A percentile compares a stretch with the other conserved stretches of the same genome.
Conservation (phyloP, 2,329 filamentous ascomycete genomes). For the Sordariomycetes sp. region DNA sequence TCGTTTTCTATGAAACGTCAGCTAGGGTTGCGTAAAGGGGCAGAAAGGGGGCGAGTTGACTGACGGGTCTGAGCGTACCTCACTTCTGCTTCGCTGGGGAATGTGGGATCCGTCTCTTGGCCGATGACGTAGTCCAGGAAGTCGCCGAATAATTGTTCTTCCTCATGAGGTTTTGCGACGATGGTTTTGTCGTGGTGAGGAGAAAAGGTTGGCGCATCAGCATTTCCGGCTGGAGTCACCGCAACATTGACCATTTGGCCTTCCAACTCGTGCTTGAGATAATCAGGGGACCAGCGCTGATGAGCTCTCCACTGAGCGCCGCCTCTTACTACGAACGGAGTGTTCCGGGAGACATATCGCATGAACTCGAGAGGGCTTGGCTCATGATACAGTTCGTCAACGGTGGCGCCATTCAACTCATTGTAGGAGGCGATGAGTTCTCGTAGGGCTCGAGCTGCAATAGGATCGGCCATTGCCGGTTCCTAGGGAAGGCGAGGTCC, state of each 20-base stretch:
- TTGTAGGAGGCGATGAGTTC: constrained; percentile 60
- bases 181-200: constrained; percentile 21
- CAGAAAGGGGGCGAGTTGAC: constrained; percentile 12
- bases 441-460: constrained; percentile 10
- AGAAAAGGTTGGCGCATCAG: constrained; percentile 22
- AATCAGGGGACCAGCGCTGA: constrained; percentile 51
- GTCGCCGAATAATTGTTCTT: constrained; percentile 48
- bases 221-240: constrained; percentile 59
- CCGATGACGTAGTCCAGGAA: constrained; percentile 53
- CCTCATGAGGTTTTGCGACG: constrained; percentile 67
- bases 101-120: constrained; percentile 39
- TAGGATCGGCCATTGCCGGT: constrained; percentile 1
- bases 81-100: constrained; percentile 32
- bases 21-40: not conserved
- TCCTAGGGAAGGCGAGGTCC: not conserved
- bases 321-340: constrained; percentile 62
- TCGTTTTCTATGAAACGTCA: constrained; percentile 57
- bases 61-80: constrained; percentile 69
- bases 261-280: constrained; percentile 45
- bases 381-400: constrained; percentile 54
- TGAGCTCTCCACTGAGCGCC: constrained; percentile 59
- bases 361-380: constrained; percentile 74
- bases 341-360: constrained; percentile 64
- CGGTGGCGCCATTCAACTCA: constrained; percentile 54
- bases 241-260: constrained; percentile 61